Evolutionary conservation across 352 stramenopile genomes (phyloP), one percentile per base, ranked within the genome.

Genomic region (Phytopythium kandeliae): DNA sequence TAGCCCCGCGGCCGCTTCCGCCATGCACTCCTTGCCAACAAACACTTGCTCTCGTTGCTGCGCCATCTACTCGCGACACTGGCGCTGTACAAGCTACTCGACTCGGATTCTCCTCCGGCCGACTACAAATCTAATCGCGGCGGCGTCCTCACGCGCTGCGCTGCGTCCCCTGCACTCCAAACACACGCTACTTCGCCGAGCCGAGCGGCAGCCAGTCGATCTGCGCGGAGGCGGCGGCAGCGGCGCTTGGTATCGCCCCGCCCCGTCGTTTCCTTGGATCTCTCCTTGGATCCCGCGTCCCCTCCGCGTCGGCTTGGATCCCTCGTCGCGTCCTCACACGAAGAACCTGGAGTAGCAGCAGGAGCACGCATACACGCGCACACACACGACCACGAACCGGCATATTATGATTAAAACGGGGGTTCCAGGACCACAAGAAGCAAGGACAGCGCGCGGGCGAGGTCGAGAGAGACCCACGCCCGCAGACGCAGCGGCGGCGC

Each of bases 401-500:
- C 37, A 25, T 43, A 43, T 43, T 43, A 41, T 41, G 37, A 43
- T 43, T 43, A 43, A 43, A 43, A 43, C 24, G 24, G 36, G 37
- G 37, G 37, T 43, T 43, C 37, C 37, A n/a, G 19, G 26, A 19
- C 37, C n/a, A 25, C 37, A 43, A 43, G 4, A 17, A 31, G 28
- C 28, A 31, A 31, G 28, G 28, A 31, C 28, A 31, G 4, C 4
- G 28, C 28, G 28, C 28, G 9, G 28, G 28, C 28, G 28, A n/a
- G n/a, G n/a, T n/a, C n/a, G n/a, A n/a, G n/a, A n/a, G n/a, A n/a
- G n/a, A 31, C 28, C 28, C 4, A 4, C 28, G 28, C 28, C 28
- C 28, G 9, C 4, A 9, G 4, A 31, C 9, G 4, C 4, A 31
- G 28, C 28, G 4, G 28, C 4, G 28, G 28, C 28, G 28, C 28